Evolutionary conservation across 192 early-diverging fungal species (phyloP).

Genomic region (Rhizophlyctis rosea): DNA sequence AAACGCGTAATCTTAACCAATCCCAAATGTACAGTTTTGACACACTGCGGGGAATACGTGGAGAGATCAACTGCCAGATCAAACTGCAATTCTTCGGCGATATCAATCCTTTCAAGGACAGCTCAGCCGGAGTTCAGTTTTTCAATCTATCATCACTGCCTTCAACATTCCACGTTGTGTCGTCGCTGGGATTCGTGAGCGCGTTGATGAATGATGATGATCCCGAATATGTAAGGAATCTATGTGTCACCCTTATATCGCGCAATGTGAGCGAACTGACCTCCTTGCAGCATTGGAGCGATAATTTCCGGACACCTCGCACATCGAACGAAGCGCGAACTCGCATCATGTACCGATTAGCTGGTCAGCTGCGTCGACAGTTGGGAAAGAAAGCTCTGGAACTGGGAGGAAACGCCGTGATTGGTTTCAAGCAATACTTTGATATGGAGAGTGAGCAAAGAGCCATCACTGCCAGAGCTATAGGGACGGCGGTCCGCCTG

Average conservation of each 20-base stretch:
- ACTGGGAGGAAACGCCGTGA: conserved; percentile 69
- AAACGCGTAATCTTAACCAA: neutral
- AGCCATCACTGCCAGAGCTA: conserved; percentile 68
- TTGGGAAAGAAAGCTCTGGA: conserved; percentile 74
- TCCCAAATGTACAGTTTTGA: conserved; percentile 37
- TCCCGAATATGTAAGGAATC: conserved; percentile 64
- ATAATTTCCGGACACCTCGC: conserved; percentile 74
- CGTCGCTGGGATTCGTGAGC: conserved; percentile 70
- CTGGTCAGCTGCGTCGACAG: conserved; percentile 64
- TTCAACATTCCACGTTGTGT: conserved; percentile 45
- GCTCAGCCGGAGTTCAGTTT: conserved; percentile 55
- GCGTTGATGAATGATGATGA: conserved; percentile 67
- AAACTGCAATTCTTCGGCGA: conserved; percentile 79
- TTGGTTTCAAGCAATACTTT: conserved; percentile 72
- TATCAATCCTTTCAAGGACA: conserved; percentile 71
- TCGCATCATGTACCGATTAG: conserved; percentile 63
- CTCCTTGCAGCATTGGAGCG: conserved; percentile 65
- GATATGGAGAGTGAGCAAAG: conserved; percentile 72
- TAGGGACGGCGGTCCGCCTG: conserved; percentile 71
- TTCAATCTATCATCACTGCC: conserved; percentile 62
- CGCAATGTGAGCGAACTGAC: neutral
- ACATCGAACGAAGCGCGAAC: conserved; percentile 76
- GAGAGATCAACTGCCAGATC: conserved; percentile 70
- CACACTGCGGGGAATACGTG: conserved; percentile 67
- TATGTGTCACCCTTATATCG: neutral